Conservation (phyloP, 2,329 filamentous ascomycete species). For the Cladophialophora carrionii region DNA sequence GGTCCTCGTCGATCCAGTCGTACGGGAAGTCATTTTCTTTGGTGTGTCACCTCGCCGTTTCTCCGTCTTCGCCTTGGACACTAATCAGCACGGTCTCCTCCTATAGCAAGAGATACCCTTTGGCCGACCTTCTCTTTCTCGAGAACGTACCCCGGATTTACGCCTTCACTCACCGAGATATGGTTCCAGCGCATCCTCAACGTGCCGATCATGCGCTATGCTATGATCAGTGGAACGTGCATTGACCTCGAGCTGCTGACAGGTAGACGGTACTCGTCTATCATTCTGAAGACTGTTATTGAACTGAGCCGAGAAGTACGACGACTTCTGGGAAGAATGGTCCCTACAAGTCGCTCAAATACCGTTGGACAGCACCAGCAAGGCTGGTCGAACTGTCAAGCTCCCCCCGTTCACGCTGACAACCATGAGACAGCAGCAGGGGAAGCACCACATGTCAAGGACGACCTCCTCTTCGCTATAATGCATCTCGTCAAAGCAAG, state of each 20-base stretch:
- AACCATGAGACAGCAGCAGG: background rate
- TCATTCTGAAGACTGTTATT: background rate
- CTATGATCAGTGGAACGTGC: slow-evolving; percentile 8
- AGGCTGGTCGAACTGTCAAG: background rate
- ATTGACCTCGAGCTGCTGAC: slow-evolving; percentile 13
- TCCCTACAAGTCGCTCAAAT: background rate
- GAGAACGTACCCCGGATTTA: background rate
- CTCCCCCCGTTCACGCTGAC: background rate
- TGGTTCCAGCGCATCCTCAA: slow-evolving; percentile 13
- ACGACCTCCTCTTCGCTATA: slow-evolving; percentile 17
- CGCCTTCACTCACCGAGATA: background rate
- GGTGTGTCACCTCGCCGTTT: background rate
- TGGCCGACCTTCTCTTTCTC: slow-evolving; percentile 14
- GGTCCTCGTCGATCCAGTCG: slow-evolving; percentile 6
- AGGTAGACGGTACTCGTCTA: background rate
- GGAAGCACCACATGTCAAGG: background rate
- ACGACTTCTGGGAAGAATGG: background rate
- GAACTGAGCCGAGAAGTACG: slow-evolving; percentile 11
- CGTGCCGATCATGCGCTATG: slow-evolving; percentile 12
- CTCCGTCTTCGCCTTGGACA: background rate
- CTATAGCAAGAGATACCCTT: slow-evolving; percentile 8
- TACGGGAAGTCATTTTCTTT: slow-evolving; percentile 14
- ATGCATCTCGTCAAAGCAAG: slow-evolving; percentile 15
- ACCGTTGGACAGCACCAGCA: background rate
- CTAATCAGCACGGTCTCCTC: background rate